Base-by-base conservation (phyloP, 331 rosid genomes). In the Acacia concinna region DNA sequence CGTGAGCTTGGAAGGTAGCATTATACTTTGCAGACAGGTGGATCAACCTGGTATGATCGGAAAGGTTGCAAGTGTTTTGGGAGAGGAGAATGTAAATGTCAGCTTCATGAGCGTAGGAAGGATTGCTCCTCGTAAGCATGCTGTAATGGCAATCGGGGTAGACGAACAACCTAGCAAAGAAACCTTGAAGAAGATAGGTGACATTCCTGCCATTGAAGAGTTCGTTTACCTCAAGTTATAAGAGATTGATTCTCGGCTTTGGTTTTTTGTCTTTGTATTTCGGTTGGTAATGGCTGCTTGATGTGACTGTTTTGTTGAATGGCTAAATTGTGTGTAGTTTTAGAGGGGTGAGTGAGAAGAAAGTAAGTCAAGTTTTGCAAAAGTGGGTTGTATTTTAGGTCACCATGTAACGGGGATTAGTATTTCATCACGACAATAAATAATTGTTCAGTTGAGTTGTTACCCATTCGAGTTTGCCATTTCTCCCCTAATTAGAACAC, bases 1-100 rank as follows among this genome's bases (percentile, higher is more conserved):
- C 54, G 99, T 96, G 80, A 93, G 97, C 76, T 81, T 93, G 91
- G 99, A 96, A 81, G 98, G 98, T 38, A 96, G 86, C 85, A 88
- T 96, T 43, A 90, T 96, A 12, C 92, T 96, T 12, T 96, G 99
- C 81, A 89, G 98, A 81, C 99, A 96, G 89, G 99, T 96, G 8
- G 98, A 96, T 89, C 98, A 96, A 80, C 99, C 99, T 0, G 99
- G 98, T 64, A 90, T 96, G 93, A 96, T 96, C 10, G 98, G 98
- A 80, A 84, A 35, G 81, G 97, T 96, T 59, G 98, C 98, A 37
- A 93, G 91, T 83, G 74, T 96, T 71, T 81, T 96, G 79, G 99
- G 92, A 23, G 81, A 93, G 79, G 99, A 93, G 86, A 96, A 91
- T 82, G 97, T 96, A 77, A 93, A 93, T 32, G 97, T 93, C 46